These are phyloP conservation scores for Apostasia ramifera DNA, from an alignment of 106 monocot species.

Conservation along the genomic window DNA sequence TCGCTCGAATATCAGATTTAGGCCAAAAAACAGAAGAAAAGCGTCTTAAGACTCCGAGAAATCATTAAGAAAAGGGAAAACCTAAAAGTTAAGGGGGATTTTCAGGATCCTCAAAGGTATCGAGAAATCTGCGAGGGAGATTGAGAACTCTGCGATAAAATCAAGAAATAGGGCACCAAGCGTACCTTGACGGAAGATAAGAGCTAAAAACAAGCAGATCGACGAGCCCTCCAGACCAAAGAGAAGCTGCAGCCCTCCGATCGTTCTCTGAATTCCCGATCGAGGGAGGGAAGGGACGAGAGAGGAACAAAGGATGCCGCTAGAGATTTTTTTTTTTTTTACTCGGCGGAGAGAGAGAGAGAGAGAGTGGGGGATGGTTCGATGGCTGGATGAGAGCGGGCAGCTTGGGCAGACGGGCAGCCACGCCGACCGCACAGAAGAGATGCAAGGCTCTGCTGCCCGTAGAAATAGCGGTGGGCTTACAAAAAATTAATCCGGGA, in stretches of 20 bases:
- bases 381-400: not conserved
- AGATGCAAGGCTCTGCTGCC: constrained; percentile 1
- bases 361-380: not conserved
- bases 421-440: not conserved
- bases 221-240: not conserved
- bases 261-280: not conserved
- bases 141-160: too few species aligned
- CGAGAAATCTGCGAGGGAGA: too few species aligned
- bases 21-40: too few species aligned
- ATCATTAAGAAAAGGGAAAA: too few species aligned
- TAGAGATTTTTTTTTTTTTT: constrained; percentile 3
- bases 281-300: not conserved
- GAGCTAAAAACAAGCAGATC: not conserved
- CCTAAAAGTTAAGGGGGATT: too few species aligned
- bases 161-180: too few species aligned
- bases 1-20: too few species aligned
- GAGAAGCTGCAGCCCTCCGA: not conserved
- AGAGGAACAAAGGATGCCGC: not conserved
- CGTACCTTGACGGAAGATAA: not conserved
- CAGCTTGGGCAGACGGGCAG: constrained; percentile 5
- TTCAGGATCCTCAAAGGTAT: too few species aligned
- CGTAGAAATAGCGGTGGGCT: constrained; percentile 4
- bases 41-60: too few species aligned
- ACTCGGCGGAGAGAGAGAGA: constrained; percentile 1
- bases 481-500: not conserved